Conservation (phyloP, 805 yeast species). For the Myxozyma vanderwaltii region DNA sequence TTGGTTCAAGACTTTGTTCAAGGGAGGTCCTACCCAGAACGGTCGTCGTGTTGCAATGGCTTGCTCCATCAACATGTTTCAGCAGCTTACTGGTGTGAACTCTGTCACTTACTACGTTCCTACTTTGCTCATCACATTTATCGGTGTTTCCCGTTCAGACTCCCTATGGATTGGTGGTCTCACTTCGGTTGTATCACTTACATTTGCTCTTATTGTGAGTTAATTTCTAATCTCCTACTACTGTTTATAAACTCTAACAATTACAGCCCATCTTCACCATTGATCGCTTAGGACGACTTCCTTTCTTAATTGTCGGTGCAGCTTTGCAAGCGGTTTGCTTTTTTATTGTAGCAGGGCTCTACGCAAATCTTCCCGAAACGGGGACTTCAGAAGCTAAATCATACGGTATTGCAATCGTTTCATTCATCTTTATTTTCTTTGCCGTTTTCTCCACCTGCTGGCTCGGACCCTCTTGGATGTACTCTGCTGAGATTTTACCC, state of each 20-base stretch:
- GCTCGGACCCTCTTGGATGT: conserved; percentile 54
- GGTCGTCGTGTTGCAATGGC: conserved; percentile 49
- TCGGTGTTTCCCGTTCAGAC: conserved; percentile 23
- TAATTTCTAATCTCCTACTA: neutral
- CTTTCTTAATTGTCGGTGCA: conserved; percentile 20
- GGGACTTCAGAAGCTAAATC: conserved; percentile 20
- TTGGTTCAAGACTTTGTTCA: conserved; percentile 21
- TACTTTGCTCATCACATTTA: conserved; percentile 60
- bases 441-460: conserved; percentile 49
- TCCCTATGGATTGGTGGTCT: conserved; percentile 27
- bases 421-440: conserved; percentile 52
- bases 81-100: conserved; percentile 96
- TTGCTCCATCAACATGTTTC: conserved; percentile 56
- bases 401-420: conserved; percentile 35
- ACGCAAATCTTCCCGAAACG: conserved; percentile 17
- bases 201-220: conserved; percentile 18
- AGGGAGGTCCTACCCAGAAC: conserved; percentile 24
- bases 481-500: conserved; percentile 37
- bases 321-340: conserved; percentile 21
- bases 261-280: conserved; percentile 18
- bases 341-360: conserved; percentile 21
- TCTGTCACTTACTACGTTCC: conserved; percentile 93
- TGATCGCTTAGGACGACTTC: conserved; percentile 25
- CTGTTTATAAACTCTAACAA: neutral
- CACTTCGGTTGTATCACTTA: conserved; percentile 18